A percentile compares a stretch with the other conserved stretches of the same genome.
Conservation (phyloP, 495 filamentous ascomycete species). For the Xylaria longipes region DNA sequence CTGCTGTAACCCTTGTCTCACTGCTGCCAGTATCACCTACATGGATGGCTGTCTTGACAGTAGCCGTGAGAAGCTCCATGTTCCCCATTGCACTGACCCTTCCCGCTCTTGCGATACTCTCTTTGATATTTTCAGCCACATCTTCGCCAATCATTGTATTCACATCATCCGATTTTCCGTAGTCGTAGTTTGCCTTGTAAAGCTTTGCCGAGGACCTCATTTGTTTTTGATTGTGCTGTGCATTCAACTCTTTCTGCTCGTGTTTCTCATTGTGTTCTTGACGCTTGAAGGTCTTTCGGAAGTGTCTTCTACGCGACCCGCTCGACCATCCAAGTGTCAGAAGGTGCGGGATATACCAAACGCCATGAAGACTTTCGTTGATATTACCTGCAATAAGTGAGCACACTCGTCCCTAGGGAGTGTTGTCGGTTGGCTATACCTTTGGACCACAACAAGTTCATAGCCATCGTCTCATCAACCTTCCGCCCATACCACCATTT, state of each 20-base stretch:
- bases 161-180: conserved; percentile 1
- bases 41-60: conserved; percentile 10
- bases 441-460: conserved; percentile 19
- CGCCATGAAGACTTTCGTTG: conserved; percentile 17
- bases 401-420: background rate
- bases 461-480: conserved; percentile 6
- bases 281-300: conserved; percentile 14
- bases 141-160: conserved; percentile 6
- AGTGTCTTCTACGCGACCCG: conserved; percentile 18
- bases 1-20: background rate
- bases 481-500: conserved; percentile 17
- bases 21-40: background rate
- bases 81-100: background rate
- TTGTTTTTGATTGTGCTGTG: background rate
- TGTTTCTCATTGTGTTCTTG: background rate
- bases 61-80: background rate
- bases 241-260: background rate
- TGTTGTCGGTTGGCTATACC: background rate
- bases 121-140: conserved; percentile 10
- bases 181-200: background rate
- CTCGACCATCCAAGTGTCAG: conserved; percentile 14
- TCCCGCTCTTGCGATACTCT: background rate
- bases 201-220: background rate
- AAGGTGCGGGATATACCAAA: conserved; percentile 10
- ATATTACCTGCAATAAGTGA: conserved; percentile 4